Evolutionary conservation across 176 grass and related monocot genomes (phyloP).

Genomic region (Carex littledalei): DNA sequence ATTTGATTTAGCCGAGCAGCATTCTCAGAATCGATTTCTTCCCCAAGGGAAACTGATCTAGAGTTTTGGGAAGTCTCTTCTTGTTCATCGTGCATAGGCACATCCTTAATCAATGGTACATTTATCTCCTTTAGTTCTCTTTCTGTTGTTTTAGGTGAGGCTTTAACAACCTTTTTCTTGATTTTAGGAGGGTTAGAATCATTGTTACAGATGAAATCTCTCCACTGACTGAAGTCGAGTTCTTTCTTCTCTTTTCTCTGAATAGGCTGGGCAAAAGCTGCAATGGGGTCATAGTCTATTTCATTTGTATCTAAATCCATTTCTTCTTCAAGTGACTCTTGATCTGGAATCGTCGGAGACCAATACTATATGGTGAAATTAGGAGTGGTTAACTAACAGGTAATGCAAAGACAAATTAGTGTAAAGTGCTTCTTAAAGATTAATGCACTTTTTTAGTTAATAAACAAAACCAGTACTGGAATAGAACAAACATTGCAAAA

Average conservation of each 20-base stretch:
- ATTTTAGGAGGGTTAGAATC: slow-evolving; percentile 25
- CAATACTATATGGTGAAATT: slow-evolving; percentile 40
- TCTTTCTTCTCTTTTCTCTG: slow-evolving; percentile 75
- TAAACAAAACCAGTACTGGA: not conserved
- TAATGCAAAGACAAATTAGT: not conserved
- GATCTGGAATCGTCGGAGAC: slow-evolving; percentile 25
- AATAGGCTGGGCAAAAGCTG: slow-evolving; percentile 34
- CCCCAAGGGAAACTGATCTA: slow-evolving; percentile 28
- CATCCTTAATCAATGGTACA: slow-evolving; percentile 5
- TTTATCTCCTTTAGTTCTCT: not conserved
- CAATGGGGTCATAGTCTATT: slow-evolving; percentile 28
- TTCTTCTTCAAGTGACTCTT: slow-evolving; percentile 25
- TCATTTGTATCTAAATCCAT: slow-evolving; percentile 51
- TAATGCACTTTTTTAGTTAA: not conserved
- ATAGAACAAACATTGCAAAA: not conserved
- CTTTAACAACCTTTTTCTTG: slow-evolving; percentile 26
- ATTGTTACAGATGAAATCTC: slow-evolving; percentile 35
- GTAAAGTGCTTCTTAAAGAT: slow-evolving; percentile 13
- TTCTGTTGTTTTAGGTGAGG: slow-evolving; percentile 10
- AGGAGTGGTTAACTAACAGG: not conserved
- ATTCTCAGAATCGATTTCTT: slow-evolving; percentile 70
- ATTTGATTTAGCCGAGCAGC: slow-evolving; percentile 55
- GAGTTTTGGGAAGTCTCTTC: slow-evolving; percentile 11
- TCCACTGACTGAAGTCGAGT: slow-evolving; percentile 70
- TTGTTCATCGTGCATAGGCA: slow-evolving; percentile 18